These are phyloP conservation scores for Yamadazyma sp. DNA, from an alignment of 1,139 yeast species.

Conservation along the genomic window DNA sequence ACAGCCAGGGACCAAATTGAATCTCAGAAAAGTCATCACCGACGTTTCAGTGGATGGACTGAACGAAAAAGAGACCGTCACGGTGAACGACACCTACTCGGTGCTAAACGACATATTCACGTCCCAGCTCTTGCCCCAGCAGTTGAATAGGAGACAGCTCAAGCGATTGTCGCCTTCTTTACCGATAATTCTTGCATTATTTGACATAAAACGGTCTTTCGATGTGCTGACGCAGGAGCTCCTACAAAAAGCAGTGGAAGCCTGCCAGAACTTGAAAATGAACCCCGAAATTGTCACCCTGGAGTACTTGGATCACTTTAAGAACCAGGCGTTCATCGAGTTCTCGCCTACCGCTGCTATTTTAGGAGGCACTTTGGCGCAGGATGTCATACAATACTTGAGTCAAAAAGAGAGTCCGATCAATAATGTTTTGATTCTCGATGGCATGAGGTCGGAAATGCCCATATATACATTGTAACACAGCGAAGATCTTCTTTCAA, in stretches of 20 bases:
- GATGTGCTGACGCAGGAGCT: constrained; percentile 36
- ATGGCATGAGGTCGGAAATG: constrained; percentile 69
- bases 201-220: constrained; percentile 37
- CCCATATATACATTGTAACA: constrained; percentile 63
- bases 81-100: constrained; percentile 55
- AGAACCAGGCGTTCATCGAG: constrained; percentile 62
- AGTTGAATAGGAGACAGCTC: constrained; percentile 54
- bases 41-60: constrained; percentile 29
- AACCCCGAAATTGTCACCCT: constrained; percentile 37
- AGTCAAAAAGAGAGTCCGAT: constrained; percentile 79
- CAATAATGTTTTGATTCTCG: constrained; percentile 76
- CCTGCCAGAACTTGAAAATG: constrained; percentile 33
- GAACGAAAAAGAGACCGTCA: constrained; percentile 50
- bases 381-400: constrained; percentile 82
- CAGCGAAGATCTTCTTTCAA: too few relatives aligned
- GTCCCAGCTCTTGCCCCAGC: constrained; percentile 41
- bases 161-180: constrained; percentile 59
- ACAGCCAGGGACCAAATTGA: constrained; percentile 46
- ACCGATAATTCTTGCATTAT: constrained; percentile 60
- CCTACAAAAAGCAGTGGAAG: constrained; percentile 19
- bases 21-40: constrained; percentile 51
- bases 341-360: constrained; percentile 86
- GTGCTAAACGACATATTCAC: constrained; percentile 31
- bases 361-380: constrained; percentile 87
- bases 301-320: constrained; percentile 39